Conservation (phyloP, 495 filamentous ascomycete species). For the Aspergillus cristatus region DNA sequence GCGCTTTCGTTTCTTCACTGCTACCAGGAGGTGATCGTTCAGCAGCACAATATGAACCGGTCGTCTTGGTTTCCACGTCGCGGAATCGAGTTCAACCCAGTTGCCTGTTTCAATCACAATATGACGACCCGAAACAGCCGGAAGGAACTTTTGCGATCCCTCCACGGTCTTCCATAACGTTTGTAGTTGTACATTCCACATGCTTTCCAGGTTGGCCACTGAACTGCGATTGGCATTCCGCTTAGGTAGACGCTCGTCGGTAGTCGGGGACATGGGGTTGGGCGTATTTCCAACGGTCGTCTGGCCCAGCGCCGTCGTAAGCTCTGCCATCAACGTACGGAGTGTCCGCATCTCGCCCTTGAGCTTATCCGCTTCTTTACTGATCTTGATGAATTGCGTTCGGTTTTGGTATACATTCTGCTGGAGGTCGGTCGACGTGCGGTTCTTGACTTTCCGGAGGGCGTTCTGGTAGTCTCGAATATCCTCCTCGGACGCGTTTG, state of each 20-base stretch:
- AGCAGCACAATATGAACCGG: slow-evolving; percentile 83
- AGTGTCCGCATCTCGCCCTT: slow-evolving; percentile 93
- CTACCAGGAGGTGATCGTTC: slow-evolving; percentile 90
- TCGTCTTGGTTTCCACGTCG: slow-evolving; percentile 84
- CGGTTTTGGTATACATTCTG: slow-evolving; percentile 97
- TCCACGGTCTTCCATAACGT: slow-evolving; percentile 91
- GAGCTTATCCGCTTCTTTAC: slow-evolving; percentile 95
- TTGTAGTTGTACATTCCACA: slow-evolving; percentile 79
- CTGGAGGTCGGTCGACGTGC: slow-evolving; percentile 82
- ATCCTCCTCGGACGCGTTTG: slow-evolving; percentile 89
- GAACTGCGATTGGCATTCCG: slow-evolving; percentile 43
- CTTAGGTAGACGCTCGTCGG: slow-evolving; percentile 40
- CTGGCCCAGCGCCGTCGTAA: slow-evolving; percentile 69
- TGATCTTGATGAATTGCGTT: slow-evolving; percentile 98
- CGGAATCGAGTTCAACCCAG: slow-evolving; percentile 95
- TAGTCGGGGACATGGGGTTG: slow-evolving; percentile 35
- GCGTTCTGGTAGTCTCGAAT: slow-evolving; percentile 73
- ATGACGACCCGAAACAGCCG: slow-evolving; percentile 82
- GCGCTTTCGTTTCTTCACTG: slow-evolving; percentile 83
- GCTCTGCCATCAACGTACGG: slow-evolving; percentile 77
- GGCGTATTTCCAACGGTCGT: slow-evolving; percentile 43
- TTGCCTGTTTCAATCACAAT: slow-evolving; percentile 80
- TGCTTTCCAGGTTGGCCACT: slow-evolving; percentile 87
- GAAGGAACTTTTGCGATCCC: slow-evolving; percentile 92
- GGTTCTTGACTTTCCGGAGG: slow-evolving; percentile 68